Base-by-base conservation (phyloP, 306 rosid genomes). In the Vigna radiata region DNA sequence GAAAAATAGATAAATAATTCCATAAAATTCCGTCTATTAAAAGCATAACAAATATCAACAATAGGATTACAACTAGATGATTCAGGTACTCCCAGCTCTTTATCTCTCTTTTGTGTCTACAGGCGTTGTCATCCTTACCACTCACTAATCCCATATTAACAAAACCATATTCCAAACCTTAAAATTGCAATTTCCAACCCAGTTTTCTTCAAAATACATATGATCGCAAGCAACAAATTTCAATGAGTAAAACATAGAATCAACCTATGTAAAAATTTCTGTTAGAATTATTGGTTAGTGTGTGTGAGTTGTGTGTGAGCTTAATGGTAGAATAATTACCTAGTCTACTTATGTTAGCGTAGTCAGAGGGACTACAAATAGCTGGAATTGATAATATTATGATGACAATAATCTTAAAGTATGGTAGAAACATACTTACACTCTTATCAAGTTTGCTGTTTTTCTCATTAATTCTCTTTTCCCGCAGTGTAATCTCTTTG, bases 361-460 rank as follows among this genome's bases (percentile, higher is more conserved):
- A n/a, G n/a, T n/a, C n/a, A n/a, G n/a, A n/a, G n/a, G n/a, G n/a
- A n/a, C n/a, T n/a, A n/a, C n/a, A n/a, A 86, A 54, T 29, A 14
- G 72, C 70, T 53, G 49, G 44, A 63, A 12, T 4, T 70, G 69
- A 59, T 39, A 56, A 54, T 25, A 37, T 43, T 46, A 52, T 64
- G 60, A 59, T 17, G 48, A 37, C 76, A 58, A 37, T 46, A 23
- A 61, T 19, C 77, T 52, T 52, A 68, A 31, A 56, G 4, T 12
- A 15, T 7, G 31, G 13, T 68, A 37, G 67, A 62, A 75, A 77
- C 58, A 46, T 63, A 89, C 99, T 96, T 84, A 96, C 99, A 67
- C 79, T 89, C 79, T 77, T 96, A 88, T 96, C 99, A 69, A 93
- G 99, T 72, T 78, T 93, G 83, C 67, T 82, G 88, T 83, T 88